Percentiles rank a stretch among this genome's conserved stretches.
Evolutionary conservation across 208 protist genomes (phyloP).

Genomic region (Leishmania arabica): DNA sequence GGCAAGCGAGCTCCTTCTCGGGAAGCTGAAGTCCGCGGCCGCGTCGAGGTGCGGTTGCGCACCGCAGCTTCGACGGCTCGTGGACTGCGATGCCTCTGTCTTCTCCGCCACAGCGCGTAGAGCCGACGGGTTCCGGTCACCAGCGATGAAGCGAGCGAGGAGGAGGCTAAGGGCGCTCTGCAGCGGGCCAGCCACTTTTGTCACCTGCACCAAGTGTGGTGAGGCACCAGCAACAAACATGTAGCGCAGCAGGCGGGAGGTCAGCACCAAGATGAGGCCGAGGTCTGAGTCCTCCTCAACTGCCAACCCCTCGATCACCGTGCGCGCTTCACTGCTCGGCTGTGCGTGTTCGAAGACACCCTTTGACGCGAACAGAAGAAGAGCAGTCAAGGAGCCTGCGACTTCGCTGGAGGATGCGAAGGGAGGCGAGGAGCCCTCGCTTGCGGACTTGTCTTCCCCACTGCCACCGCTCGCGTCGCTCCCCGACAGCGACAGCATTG

Average conservation of each 20-base stretch:
- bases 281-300: conserved; percentile 23
- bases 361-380: conserved; percentile 10
- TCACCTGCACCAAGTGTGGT: conserved; percentile 12
- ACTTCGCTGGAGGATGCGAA: neutral
- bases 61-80: neutral
- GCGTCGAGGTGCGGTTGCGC: neutral
- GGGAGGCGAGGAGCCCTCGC: neutral
- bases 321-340: neutral
- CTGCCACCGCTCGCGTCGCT: neutral
- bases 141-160: conserved; percentile 42
- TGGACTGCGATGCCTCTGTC: neutral
- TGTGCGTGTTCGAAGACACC: conserved; percentile 12
- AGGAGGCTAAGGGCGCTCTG: conserved; percentile 33
- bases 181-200: conserved; percentile 14
- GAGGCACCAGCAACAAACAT: conserved; percentile 9
- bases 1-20: neutral
- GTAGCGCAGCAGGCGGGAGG: conserved; percentile 26
- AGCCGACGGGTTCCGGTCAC: conserved; percentile 4
- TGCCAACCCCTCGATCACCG: neutral
- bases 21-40: neutral
- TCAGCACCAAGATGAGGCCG: conserved; percentile 26
- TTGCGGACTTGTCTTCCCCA: neutral
- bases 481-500: conserved; percentile 5
- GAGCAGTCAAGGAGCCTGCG: neutral
- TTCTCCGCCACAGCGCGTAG: neutral